phyloP scores from a whole-genome alignment of 2,329 filamentous ascomycete genomes.

The Fusarium mundagurra region DNA sequence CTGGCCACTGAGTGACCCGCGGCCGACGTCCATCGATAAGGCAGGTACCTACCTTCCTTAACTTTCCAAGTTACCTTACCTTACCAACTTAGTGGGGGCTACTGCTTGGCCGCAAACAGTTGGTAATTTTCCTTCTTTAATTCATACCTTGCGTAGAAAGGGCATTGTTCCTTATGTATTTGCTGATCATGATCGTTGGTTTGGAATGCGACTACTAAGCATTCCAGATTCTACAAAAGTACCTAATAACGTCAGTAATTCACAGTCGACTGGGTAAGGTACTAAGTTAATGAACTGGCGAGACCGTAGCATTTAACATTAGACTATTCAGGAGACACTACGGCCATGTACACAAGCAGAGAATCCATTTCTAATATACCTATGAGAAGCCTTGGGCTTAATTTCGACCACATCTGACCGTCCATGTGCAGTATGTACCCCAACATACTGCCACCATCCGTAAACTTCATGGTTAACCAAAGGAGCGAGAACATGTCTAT shows the following conservation, averaged over 20 bases:
- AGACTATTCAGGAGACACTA: not conserved
- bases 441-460: not conserved
- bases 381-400: not conserved
- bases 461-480: not conserved
- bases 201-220: not conserved
- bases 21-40: not conserved
- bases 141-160: not conserved
- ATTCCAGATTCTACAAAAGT: not conserved
- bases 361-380: not conserved
- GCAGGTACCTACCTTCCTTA: too few species aligned
- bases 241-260: not conserved
- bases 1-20: slow-evolving; percentile 20
- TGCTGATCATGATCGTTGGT: not conserved
- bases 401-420: not conserved
- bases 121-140: not conserved
- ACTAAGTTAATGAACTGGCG: not conserved
- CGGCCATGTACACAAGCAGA: not conserved
- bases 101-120: not conserved
- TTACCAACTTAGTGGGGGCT: not conserved
- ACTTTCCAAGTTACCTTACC: not conserved
- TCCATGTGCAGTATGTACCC: not conserved
- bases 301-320: not conserved
- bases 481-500: not conserved
- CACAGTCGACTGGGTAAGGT: not conserved
- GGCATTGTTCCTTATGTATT: not conserved